phyloP scores from a whole-genome alignment of 2,329 filamentous ascomycete genomes.

The Clarireedia monteithiana region DNA sequence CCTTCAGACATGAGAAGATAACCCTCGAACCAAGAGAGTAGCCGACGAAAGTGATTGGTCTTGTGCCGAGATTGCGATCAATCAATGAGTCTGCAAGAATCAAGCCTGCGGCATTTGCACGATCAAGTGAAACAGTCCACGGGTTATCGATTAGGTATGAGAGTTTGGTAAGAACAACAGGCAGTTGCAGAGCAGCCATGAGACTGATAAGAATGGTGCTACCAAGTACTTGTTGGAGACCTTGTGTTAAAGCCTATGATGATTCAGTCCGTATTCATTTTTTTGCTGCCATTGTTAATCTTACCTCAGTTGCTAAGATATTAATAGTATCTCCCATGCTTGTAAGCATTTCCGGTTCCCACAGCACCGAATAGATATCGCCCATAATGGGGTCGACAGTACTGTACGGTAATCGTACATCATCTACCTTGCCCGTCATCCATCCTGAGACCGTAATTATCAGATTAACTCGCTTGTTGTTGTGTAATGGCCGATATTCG shows the following conservation, averaged over 20 bases:
- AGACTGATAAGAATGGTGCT: slow-evolving; percentile 81
- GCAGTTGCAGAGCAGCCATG: slow-evolving; percentile 90
- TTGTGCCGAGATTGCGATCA: slow-evolving; percentile 81
- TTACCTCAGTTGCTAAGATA: slow-evolving; percentile 90
- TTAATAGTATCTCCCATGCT: slow-evolving; percentile 99
- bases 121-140: slow-evolving; percentile 92
- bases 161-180: slow-evolving; percentile 85
- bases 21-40: slow-evolving; percentile 90
- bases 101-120: slow-evolving; percentile 79
- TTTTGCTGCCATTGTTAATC: slow-evolving; percentile 18
- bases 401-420: slow-evolving; percentile 90
- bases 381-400: slow-evolving; percentile 98
- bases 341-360: slow-evolving; percentile 96
- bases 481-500: slow-evolving; percentile 92
- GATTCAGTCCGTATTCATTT: slow-evolving; percentile 21
- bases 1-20: slow-evolving; percentile 84
- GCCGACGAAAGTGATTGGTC: slow-evolving; percentile 87
- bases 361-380: slow-evolving; percentile 91
- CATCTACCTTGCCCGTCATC: slow-evolving; percentile 98
- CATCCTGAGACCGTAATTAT: slow-evolving; percentile 93
- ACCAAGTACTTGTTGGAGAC: slow-evolving; percentile 88
- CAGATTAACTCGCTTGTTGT: slow-evolving; percentile 94
- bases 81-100: slow-evolving; percentile 93
- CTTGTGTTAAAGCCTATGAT: slow-evolving; percentile 81
- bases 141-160: slow-evolving; percentile 97